A percentile compares a stretch with the other conserved stretches of the same genome.
These are phyloP conservation scores for Yamadazyma insecticola DNA, from an alignment of 805 yeast species.

Conservation along the genomic window DNA sequence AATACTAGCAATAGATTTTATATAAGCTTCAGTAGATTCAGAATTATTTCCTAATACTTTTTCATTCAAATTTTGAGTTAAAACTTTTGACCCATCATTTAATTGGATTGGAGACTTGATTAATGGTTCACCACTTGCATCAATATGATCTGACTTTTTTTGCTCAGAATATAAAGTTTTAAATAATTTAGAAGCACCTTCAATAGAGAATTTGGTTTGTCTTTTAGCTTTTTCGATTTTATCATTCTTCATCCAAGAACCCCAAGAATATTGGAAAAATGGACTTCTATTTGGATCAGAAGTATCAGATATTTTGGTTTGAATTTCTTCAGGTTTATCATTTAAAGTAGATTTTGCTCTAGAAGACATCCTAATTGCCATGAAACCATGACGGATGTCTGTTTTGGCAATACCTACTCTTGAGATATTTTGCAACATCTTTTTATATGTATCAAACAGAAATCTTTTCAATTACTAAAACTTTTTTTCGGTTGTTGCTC, in stretches of 20 bases:
- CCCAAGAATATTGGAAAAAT: conserved; percentile 91
- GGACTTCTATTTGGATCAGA: conserved; percentile 62
- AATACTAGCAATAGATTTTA: conserved; percentile 73
- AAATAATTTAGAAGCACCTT: conserved; percentile 61
- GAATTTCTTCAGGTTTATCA: conserved; percentile 32
- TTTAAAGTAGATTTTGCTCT: too few species aligned
- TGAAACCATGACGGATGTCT: too few species aligned
- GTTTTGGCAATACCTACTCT: too few species aligned
- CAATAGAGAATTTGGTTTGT: conserved; percentile 74
- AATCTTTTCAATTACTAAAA: too few species aligned
- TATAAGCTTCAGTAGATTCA: conserved; percentile 31
- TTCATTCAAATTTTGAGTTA: conserved; percentile 52
- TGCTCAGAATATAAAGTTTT: conserved; percentile 39
- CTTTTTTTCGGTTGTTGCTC: too few species aligned
- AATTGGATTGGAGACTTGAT: conserved; percentile 35
- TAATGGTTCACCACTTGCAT: conserved; percentile 16
- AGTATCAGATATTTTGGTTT: conserved; percentile 55
- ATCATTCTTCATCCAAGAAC: conserved; percentile 88
- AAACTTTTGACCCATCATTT: conserved; percentile 36
- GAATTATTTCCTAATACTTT: conserved; percentile 41
- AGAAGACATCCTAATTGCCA: too few species aligned
- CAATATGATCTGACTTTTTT: conserved; percentile 14
- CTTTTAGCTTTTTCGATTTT: conserved; percentile 68
- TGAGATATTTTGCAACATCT: too few species aligned
- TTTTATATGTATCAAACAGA: too few species aligned